Conservation (phyloP, 805 yeast species). For the baker's yeast (Saccharomyces cerevisiae) region DNA sequence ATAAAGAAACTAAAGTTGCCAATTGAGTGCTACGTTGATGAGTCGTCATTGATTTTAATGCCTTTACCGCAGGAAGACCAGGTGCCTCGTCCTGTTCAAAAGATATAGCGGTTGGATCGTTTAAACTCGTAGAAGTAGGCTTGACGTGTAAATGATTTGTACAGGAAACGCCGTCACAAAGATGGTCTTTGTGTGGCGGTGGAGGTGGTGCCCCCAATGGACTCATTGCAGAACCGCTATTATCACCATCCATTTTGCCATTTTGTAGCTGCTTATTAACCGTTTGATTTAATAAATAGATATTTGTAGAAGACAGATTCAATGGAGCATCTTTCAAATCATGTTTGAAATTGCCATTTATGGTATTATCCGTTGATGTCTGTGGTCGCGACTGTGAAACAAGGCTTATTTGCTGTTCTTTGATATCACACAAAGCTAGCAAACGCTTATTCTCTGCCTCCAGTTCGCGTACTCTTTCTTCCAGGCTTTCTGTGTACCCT, state of each 20-base stretch:
- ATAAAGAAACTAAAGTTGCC: slow-evolving; percentile 56
- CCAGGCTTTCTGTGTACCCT: slow-evolving; percentile 86
- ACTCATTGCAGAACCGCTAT: background rate
- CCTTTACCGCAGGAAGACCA: slow-evolving; percentile 62
- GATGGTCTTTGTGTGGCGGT: slow-evolving; percentile 1
- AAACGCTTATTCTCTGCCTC: slow-evolving; percentile 73
- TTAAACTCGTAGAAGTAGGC: slow-evolving; percentile 23
- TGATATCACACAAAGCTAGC: slow-evolving; percentile 36
- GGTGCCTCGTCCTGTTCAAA: slow-evolving; percentile 67
- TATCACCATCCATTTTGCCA: background rate
- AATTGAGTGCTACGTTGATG: slow-evolving; percentile 41
- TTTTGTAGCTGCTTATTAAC: slow-evolving; percentile 1
- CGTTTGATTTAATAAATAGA: slow-evolving; percentile 27
- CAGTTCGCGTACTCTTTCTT: slow-evolving; percentile 77
- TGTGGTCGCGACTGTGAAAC: slow-evolving; percentile 12
- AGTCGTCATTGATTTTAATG: slow-evolving; percentile 49
- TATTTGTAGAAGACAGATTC: slow-evolving; percentile 30
- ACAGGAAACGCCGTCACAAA: slow-evolving; percentile 12
- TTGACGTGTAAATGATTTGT: slow-evolving; percentile 15
- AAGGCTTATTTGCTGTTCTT: slow-evolving; percentile 23
- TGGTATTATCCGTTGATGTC: slow-evolving; percentile 8
- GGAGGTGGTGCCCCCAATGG: background rate
- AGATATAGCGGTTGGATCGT: slow-evolving; percentile 33
- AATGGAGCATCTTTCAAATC: slow-evolving; percentile 16
- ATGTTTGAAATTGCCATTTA: slow-evolving; percentile 7